These are phyloP conservation scores for Diaporthe sp. DNA, from an alignment of 2,329 filamentous ascomycete species.

Conservation along the genomic window DNA sequence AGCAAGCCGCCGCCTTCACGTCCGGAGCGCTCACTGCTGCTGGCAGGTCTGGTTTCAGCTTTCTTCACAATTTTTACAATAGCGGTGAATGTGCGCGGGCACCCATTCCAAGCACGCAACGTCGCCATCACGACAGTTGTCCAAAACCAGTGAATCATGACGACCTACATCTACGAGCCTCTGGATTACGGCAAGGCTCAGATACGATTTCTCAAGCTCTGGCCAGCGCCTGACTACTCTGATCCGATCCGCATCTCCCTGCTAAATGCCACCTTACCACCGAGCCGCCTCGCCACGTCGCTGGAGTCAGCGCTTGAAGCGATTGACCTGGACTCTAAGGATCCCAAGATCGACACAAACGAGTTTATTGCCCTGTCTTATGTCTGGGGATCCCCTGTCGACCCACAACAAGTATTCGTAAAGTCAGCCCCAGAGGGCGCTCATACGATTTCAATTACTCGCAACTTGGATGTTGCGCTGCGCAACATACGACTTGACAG, in stretches of 20 bases:
- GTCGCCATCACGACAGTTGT: neutral
- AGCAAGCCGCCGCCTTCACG: neutral
- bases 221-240: neutral
- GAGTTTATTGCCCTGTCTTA: neutral
- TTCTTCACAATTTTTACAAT: neutral
- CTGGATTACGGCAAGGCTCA: neutral
- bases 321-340: neutral
- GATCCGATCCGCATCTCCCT: neutral
- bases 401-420: neutral
- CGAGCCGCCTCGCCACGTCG: neutral
- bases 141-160: neutral
- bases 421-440: neutral
- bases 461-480: neutral
- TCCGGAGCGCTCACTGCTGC: no score
- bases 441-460: neutral
- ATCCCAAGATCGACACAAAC: neutral
- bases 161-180: conserved; percentile 2
- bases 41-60: neutral
- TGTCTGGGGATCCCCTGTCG: neutral
- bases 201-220: neutral
- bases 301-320: neutral
- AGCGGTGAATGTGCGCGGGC: neutral
- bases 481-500: neutral
- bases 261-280: neutral
- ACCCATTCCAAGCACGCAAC: neutral